Evolutionary conservation across 306 rosid genomes (phyloP).

Genomic region (Inga laurina): DNA sequence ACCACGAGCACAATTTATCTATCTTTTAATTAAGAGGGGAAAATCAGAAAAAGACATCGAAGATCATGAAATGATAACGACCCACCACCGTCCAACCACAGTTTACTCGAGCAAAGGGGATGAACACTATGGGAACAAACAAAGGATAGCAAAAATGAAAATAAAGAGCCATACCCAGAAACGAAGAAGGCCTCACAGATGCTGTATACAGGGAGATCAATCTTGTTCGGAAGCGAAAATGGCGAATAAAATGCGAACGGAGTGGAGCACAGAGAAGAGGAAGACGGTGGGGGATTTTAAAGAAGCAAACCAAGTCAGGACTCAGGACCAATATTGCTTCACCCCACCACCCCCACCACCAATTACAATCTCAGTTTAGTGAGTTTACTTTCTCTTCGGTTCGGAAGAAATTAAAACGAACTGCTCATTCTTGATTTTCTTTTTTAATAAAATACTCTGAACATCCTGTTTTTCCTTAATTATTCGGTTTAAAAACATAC

Average conservation of each 20-base stretch:
- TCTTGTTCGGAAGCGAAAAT: neutral
- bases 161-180: constrained; percentile 17
- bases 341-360: neutral
- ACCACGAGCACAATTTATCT: neutral
- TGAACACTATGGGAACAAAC: neutral
- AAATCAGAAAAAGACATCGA: neutral
- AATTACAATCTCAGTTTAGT: neutral
- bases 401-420: neutral
- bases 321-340: neutral
- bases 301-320: neutral
- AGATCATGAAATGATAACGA: neutral
- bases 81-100: neutral
- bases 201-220: neutral
- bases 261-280: neutral
- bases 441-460: too few species aligned
- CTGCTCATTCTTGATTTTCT: too few species aligned
- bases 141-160: neutral
- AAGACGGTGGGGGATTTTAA: neutral
- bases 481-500: too few species aligned
- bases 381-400: neutral
- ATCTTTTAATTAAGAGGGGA: neutral
- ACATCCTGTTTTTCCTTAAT: too few species aligned
- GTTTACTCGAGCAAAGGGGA: neutral
- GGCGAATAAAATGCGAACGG: neutral
- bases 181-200: neutral